phyloP scores from a whole-genome alignment of 768 basidiomycete species.

The Amanita thiersii region DNA sequence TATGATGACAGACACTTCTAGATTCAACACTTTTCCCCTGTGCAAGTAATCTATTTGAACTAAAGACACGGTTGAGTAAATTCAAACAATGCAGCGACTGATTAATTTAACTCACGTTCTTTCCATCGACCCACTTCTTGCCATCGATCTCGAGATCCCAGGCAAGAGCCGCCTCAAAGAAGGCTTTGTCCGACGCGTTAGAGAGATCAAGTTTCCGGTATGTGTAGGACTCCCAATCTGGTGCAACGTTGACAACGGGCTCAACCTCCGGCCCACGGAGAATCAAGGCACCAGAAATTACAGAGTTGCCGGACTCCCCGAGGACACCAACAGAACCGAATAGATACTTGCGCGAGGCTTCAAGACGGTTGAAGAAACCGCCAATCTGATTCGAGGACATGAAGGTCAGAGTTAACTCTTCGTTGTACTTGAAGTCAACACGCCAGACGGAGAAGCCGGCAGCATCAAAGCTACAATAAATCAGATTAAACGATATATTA shows the following conservation, averaged over 20 bases:
- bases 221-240: constrained; percentile 86
- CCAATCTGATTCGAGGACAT: constrained; percentile 93
- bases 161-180: constrained; percentile 88
- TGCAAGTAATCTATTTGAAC: too few relatives aligned
- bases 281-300: constrained; percentile 80
- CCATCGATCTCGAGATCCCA: constrained; percentile 91
- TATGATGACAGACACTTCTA: too few relatives aligned
- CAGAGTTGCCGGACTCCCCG: constrained; percentile 66
- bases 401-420: constrained; percentile 85
- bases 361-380: constrained; percentile 97
- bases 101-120: constrained; percentile 84
- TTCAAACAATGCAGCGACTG: too few relatives aligned
- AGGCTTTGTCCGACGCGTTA: constrained; percentile 71
- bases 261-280: constrained; percentile 69
- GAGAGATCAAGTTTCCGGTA: constrained; percentile 73
- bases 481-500: neutral
- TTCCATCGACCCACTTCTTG: constrained; percentile 87
- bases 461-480: constrained; percentile 61
- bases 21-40: too few relatives aligned
- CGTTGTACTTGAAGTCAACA: constrained; percentile 95
- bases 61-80: too few relatives aligned
- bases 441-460: constrained; percentile 89
- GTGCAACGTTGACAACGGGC: constrained; percentile 71
- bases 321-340: constrained; percentile 92
- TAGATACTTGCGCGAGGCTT: constrained; percentile 94